Percentiles rank a stretch among this genome's conserved stretches.
Evolutionary conservation across 2,329 filamentous ascomycete species (phyloP).

Genomic region (Rhinocladiella similis): DNA sequence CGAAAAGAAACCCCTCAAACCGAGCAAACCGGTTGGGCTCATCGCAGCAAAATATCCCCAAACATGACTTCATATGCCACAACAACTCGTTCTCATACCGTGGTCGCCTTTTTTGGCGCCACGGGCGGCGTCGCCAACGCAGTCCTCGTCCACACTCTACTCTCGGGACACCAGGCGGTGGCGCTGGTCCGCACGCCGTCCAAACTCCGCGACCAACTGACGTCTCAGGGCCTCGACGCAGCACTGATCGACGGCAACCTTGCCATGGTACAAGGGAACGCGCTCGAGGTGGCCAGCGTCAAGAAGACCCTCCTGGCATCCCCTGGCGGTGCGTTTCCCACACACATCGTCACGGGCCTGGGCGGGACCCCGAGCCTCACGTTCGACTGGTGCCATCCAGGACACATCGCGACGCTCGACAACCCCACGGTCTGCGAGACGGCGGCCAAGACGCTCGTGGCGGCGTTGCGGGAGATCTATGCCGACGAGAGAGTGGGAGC

Average conservation of each 20-base stretch:
- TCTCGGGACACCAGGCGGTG: slow-evolving; percentile 42
- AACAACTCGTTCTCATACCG: slow-evolving; percentile 28
- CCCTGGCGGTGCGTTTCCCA: slow-evolving; percentile 32
- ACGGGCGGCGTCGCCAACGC: slow-evolving; percentile 50
- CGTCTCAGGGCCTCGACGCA: slow-evolving; percentile 39
- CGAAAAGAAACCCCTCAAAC: no score
- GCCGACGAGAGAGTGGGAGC: slow-evolving; percentile 7
- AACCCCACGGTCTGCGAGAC: slow-evolving; percentile 38
- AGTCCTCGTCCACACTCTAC: slow-evolving; percentile 46
- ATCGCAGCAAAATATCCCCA: no score
- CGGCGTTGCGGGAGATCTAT: slow-evolving; percentile 29
- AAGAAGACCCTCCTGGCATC: slow-evolving; percentile 38
- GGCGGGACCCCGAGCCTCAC: slow-evolving; percentile 36
- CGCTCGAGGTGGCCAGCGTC: slow-evolving; percentile 44
- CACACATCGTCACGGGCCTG: slow-evolving; percentile 50
- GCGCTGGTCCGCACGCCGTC: slow-evolving; percentile 52
- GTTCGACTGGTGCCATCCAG: slow-evolving; percentile 28
- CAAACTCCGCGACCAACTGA: slow-evolving; percentile 50
- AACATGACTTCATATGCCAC: not conserved
- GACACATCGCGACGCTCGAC: slow-evolving; percentile 34
- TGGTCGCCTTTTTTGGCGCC: slow-evolving; percentile 54
- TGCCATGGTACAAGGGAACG: slow-evolving; percentile 50
- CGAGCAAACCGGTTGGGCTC: no score
- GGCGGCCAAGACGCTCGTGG: slow-evolving; percentile 32
- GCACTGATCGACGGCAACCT: slow-evolving; percentile 40